Conservation (phyloP, 768 basidiomycete genomes). For the Boletus insuetus region DNA sequence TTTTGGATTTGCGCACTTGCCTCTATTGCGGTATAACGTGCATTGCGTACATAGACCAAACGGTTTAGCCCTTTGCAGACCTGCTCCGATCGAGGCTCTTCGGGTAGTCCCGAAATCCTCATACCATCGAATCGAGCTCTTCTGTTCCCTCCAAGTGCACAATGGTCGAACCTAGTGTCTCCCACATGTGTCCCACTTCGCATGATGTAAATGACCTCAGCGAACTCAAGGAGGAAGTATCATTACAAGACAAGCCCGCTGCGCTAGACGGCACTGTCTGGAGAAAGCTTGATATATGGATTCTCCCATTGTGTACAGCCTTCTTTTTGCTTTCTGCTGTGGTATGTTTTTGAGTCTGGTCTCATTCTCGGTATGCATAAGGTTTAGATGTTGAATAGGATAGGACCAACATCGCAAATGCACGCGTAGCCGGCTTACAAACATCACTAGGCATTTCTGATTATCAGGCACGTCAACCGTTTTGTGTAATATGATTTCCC, state of each 20-base stretch:
- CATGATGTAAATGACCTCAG: neutral
- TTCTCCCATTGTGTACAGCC: conserved; percentile 48
- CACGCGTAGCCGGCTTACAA: conserved; percentile 58
- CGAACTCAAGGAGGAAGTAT: conserved; percentile 3
- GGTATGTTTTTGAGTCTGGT: conserved; percentile 32
- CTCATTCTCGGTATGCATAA: neutral
- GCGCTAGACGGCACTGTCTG: conserved; percentile 39
- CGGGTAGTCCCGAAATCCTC: no score
- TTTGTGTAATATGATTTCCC: neutral
- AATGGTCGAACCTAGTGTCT: neutral
- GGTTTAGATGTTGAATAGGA: conserved; percentile 26
- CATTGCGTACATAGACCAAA: no score
- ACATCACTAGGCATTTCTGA: conserved; percentile 37
- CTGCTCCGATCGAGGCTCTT: no score
- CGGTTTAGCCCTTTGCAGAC: no score
- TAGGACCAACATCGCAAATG: conserved; percentile 52
- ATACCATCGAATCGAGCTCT: neutral
- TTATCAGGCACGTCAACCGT: conserved; percentile 17
- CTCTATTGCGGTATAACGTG: no score
- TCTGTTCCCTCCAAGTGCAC: neutral
- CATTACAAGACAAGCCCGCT: conserved; percentile 6
- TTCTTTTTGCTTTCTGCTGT: conserved; percentile 50
- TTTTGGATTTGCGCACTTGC: no score
- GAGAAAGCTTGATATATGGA: conserved; percentile 46
- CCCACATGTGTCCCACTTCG: neutral